These are phyloP conservation scores for Polyporus tsugae DNA, from an alignment of 1,284 basidiomycete genomes.

Conservation along the genomic window DNA sequence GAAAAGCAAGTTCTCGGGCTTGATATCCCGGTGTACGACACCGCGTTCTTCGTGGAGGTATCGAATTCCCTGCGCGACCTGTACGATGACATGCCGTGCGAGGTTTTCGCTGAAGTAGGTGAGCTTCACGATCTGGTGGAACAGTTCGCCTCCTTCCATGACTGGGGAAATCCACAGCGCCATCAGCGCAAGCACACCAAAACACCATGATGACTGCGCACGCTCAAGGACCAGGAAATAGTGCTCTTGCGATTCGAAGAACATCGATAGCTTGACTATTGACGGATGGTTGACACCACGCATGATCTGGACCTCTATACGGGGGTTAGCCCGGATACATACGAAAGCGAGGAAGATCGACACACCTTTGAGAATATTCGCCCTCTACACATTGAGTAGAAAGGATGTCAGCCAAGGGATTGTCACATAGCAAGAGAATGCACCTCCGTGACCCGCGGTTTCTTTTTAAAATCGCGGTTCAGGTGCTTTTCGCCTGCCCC, in stretches of 20 bases:
- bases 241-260: conserved; percentile 92
- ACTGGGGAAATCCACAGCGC: conserved; percentile 54
- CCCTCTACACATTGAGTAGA: conserved; percentile 68
- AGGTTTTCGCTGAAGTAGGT: conserved; percentile 99
- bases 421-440: conserved; percentile 43
- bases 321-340: neutral
- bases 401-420: conserved; percentile 36
- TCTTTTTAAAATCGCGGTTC: conserved; percentile 93
- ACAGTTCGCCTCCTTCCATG: conserved; percentile 97
- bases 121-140: conserved; percentile 99
- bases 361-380: conserved; percentile 94
- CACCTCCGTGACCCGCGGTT: conserved; percentile 97
- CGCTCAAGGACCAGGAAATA: conserved; percentile 96
- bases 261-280: conserved; percentile 89
- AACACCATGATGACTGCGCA: conserved; percentile 49
- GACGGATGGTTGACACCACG: conserved; percentile 90
- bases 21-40: conserved; percentile 98
- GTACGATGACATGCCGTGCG: conserved; percentile 94
- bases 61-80: conserved; percentile 95
- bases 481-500: conserved; percentile 87
- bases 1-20: conserved; percentile 98
- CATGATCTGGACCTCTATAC: conserved; percentile 98
- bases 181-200: conserved; percentile 2
- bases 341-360: conserved; percentile 10
- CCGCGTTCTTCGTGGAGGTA: conserved; percentile 98